Percentiles rank a stretch among this genome's conserved stretches.
phyloP scores from a whole-genome alignment of 2,329 filamentous ascomycete species.

The Alternaria sp. region DNA sequence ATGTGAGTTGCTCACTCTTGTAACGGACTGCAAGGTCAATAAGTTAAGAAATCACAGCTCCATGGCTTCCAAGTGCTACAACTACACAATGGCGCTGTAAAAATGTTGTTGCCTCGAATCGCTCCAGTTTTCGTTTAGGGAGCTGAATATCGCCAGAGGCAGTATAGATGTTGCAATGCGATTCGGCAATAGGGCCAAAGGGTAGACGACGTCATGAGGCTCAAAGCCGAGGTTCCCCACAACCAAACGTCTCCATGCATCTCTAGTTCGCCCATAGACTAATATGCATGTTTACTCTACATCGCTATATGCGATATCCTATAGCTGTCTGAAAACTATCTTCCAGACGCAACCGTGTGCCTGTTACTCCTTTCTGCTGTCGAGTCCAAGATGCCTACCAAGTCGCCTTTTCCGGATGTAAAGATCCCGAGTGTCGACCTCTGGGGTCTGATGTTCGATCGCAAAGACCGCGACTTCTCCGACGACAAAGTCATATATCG shows the following conservation, averaged over 20 bases:
- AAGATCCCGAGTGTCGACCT: slow-evolving; percentile 32
- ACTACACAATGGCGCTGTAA: neutral
- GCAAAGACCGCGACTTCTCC: slow-evolving; percentile 32
- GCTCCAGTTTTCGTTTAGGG: neutral
- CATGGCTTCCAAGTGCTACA: neutral
- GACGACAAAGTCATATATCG: slow-evolving; percentile 39
- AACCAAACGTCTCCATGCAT: neutral
- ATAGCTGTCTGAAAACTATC: neutral
- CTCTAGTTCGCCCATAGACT: neutral
- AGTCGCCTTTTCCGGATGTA: slow-evolving; percentile 35
- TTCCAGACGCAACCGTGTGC: neutral
- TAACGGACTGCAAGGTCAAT: neutral
- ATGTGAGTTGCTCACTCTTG: neutral
- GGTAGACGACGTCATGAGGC: slow-evolving; percentile 2
- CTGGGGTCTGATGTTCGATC: slow-evolving; percentile 35
- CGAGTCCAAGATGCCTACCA: slow-evolving; percentile 26
- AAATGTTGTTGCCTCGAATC: neutral
- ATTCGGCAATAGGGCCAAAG: neutral
- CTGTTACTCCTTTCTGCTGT: neutral
- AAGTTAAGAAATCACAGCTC: neutral
- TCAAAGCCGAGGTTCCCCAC: slow-evolving; percentile 15
- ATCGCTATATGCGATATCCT: neutral
- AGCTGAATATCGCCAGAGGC: neutral
- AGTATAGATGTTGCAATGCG: neutral
- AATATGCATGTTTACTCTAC: neutral